Base-by-base conservation (phyloP, 345 rosid species). In the Psidium friedrichsthalianum region DNA sequence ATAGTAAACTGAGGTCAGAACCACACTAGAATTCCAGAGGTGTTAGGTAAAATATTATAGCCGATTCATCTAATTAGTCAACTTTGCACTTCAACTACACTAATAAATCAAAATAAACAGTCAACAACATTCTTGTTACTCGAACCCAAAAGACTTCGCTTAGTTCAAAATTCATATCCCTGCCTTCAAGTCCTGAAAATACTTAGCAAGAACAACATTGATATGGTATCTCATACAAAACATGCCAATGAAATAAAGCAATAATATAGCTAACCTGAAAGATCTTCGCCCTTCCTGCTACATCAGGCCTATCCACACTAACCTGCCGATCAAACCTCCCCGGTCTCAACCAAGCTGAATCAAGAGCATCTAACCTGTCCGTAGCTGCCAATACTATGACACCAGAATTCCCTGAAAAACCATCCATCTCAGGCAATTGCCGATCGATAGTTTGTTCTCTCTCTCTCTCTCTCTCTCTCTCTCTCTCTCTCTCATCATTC, bases 401-500 rank as follows among this genome's bases (percentile, higher is more conserved):
- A 82, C 99, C 98, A 0, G 98, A 92, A 78, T 96, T 96, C 5
- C 98, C 98, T 1, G 93, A 90, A 86, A 96, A 95, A 3, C 99
- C 98, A 88, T 96, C 99, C 98, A 96, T 96, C 87, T 96, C 99
- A 5, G 98, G 95, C 89, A 96, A 78, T 82, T 94, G 83, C 93
- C 94, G 97, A 87, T 95, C 94, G 82, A 95, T 94, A 1, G 98
- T 95, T 89, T 95, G 98, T 86, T 96, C 99, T 44, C 97, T 44
- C 97, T 95, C 91, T 96, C 98, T 96, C 98, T 95, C 95, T 44
- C 97, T 95, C 91, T 96, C 98, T 44, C 97, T 95, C 91, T 96
- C 98, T 36, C 86, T 96, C 99, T 44, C 97, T 44, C 97, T 95
- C 91, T 96, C 98, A 85, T 96, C 98, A 85, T 95, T 95, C 83